These are phyloP conservation scores for Phaeophleospora eucalypticola DNA, from an alignment of 2,329 filamentous ascomycete species.

Conservation along the genomic window DNA sequence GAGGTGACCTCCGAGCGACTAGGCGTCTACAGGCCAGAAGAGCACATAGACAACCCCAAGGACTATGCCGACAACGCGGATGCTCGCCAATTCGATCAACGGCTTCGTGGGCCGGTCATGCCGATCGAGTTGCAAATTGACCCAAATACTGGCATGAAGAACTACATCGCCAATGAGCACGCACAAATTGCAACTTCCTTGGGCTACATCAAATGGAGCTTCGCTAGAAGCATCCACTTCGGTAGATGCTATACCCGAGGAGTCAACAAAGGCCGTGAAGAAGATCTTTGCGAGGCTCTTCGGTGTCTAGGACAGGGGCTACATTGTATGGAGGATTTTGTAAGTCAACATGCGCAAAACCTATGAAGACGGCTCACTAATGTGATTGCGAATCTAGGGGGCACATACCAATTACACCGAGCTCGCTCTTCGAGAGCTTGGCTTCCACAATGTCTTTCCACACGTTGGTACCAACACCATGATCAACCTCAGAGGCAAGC, in stretches of 20 bases:
- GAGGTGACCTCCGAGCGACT: slow-evolving; percentile 76
- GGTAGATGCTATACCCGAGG: slow-evolving; percentile 46
- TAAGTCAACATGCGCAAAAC: no score
- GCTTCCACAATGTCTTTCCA: slow-evolving; percentile 49
- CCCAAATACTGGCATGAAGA: slow-evolving; percentile 83
- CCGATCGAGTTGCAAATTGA: slow-evolving; percentile 46
- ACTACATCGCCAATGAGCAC: slow-evolving; percentile 91
- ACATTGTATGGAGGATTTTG: slow-evolving; percentile 53
- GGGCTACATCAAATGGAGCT: slow-evolving; percentile 53
- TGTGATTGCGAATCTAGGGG: no score
- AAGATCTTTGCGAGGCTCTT: slow-evolving; percentile 47
- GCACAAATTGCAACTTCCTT: slow-evolving; percentile 86
- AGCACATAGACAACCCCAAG: slow-evolving; percentile 76
- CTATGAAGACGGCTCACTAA: no score
- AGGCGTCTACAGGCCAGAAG: slow-evolving; percentile 75
- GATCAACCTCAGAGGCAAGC: slow-evolving; percentile 45
- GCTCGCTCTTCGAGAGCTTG: slow-evolving; percentile 49
- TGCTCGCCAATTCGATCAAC: slow-evolving; percentile 73
- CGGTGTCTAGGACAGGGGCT: slow-evolving; percentile 50
- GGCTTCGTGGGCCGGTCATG: slow-evolving; percentile 72
- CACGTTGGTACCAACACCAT: slow-evolving; percentile 47
- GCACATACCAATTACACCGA: slow-evolving; percentile 55
- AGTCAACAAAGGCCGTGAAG: slow-evolving; percentile 39
- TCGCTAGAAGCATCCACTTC: slow-evolving; percentile 47
- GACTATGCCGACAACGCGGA: slow-evolving; percentile 87